Evolutionary conservation across 108 stramenopile species (phyloP), one percentile per base, ranked within the genome.

Genomic region (Cyclotella baltica): DNA sequence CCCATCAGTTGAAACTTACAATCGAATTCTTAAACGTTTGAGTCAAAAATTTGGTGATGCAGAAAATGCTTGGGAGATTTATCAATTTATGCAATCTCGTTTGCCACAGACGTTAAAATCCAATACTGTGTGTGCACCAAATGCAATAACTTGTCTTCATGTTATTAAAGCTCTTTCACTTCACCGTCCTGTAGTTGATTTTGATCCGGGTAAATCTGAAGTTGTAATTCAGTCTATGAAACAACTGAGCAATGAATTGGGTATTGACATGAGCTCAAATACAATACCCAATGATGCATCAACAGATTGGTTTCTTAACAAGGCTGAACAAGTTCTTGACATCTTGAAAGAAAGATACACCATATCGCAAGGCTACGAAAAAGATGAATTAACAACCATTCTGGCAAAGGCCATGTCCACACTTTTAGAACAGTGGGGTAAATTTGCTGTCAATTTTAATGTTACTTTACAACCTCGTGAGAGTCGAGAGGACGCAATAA

Each of bases 361-460:
- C 28, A 25, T 37, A 23, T 18, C 23, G 23, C 34, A 30, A 28
- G 73, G 28, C 46, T 28, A 3, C 29, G 46, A 63, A 3, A 33
- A 16, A 9, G 58, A 48, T n/a, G 47, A 48, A 2, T 16, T 48
- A 6, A 48, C 47, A 6, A 48, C 18, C 31, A 25, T 29, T 51
- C 20, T 38, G 47, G 15, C 30, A 67, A 34, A 5, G 30, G 29
- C 31, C 22, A 72, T 72, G 56, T 38, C 55, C 29, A 57, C 58
- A 31, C 62, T 83, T 15, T 61, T 68, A 33, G 83, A 83, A 56
- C 72, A 76, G 27, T 83, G 72, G 72, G 83, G 76, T n/a, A 73
- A 72, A 77, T 68, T 58, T 73, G 76, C 83, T 30, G 76, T 83
- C 3, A 37, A 64, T 25, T 23, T 15, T 20, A 27, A 46, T 65